Evolutionary conservation across 176 grass and related monocot species (phyloP).

Genomic region (Oryza punctata): DNA sequence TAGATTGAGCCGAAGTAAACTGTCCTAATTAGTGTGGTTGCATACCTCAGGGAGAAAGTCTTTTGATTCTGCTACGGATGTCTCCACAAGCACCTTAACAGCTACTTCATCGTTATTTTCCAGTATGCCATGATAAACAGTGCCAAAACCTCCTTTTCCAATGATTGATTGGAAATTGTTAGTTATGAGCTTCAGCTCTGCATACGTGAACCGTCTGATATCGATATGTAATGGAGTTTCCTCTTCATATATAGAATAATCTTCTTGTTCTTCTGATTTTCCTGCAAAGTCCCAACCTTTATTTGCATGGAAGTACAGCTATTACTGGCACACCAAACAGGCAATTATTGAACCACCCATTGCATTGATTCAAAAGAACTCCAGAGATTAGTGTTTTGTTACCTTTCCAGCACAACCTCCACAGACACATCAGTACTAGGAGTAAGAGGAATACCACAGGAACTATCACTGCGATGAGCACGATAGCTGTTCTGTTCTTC

Average conservation of each 20-base stretch:
- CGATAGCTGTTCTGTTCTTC: not conserved
- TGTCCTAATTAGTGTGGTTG: not conserved
- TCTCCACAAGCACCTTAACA: conserved; percentile 41
- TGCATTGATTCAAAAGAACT: not conserved
- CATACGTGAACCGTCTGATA: conserved; percentile 42
- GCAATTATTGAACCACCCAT: not conserved
- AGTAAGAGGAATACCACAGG: conserved; percentile 6
- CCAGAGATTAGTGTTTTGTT: not conserved
- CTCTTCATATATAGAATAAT: conserved; percentile 44
- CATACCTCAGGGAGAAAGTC: conserved; percentile 53
- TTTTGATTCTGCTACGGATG: conserved; percentile 32
- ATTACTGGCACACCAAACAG: not conserved
- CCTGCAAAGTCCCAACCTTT: conserved; percentile 1
- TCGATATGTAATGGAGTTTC: conserved; percentile 37
- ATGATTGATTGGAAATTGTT: conserved; percentile 35
- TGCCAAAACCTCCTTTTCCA: conserved; percentile 56
- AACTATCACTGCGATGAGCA: conserved; percentile 22
- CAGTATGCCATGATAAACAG: conserved; percentile 45
- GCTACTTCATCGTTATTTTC: conserved; percentile 48
- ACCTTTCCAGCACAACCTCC: conserved; percentile 30
- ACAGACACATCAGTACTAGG: not conserved
- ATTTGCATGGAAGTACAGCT: not conserved
- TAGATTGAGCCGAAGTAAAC: not conserved
- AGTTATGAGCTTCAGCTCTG: conserved; percentile 40
- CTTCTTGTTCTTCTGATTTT: conserved; percentile 8